A percentile compares a stretch with the other conserved stretches of the same genome.
These are phyloP conservation scores for Shiraia bambusicola DNA, from an alignment of 2,329 filamentous ascomycete genomes.

Conservation along the genomic window DNA sequence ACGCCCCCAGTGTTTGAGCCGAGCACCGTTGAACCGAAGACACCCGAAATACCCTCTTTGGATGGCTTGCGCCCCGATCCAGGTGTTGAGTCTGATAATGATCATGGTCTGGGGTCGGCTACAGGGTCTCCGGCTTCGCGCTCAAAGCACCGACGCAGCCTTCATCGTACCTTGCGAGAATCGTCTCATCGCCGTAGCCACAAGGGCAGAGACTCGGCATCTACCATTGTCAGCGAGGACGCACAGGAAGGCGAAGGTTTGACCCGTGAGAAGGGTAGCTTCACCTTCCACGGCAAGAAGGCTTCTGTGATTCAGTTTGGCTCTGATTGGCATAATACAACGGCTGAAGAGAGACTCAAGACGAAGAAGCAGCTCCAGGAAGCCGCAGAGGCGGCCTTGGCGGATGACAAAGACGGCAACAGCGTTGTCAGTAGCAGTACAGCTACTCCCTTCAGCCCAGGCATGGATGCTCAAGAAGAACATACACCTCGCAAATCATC, in stretches of 20 bases:
- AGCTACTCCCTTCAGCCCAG: constrained; percentile 20
- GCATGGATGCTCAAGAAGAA: constrained; percentile 22
- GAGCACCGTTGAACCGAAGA: constrained; percentile 21
- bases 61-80: constrained; percentile 29
- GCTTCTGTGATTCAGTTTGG: constrained; percentile 96
- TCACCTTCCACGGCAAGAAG: constrained; percentile 97
- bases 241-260: constrained; percentile 65
- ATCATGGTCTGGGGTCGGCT: constrained; percentile 26
- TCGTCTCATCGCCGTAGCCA: constrained; percentile 68
- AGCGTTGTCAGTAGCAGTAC: constrained; percentile 29
- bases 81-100: constrained; percentile 33
- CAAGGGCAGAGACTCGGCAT: constrained; percentile 72
- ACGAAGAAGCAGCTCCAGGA: constrained; percentile 42
- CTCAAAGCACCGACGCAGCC: constrained; percentile 75
- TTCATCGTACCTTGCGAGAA: constrained; percentile 88
- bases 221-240: constrained; percentile 55
- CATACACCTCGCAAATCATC: constrained; percentile 20
- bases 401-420: constrained; percentile 30
- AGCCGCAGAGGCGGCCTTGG: constrained; percentile 26
- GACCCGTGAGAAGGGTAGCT: constrained; percentile 78
- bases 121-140: constrained; percentile 54
- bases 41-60: constrained; percentile 23
- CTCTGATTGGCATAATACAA: constrained; percentile 73
- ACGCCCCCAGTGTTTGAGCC: constrained; percentile 36
- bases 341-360: constrained; percentile 44